These are phyloP conservation scores for Gnomoniopsis smithogilvyi DNA, from an alignment of 2,329 filamentous ascomycete species.

Conservation along the genomic window DNA sequence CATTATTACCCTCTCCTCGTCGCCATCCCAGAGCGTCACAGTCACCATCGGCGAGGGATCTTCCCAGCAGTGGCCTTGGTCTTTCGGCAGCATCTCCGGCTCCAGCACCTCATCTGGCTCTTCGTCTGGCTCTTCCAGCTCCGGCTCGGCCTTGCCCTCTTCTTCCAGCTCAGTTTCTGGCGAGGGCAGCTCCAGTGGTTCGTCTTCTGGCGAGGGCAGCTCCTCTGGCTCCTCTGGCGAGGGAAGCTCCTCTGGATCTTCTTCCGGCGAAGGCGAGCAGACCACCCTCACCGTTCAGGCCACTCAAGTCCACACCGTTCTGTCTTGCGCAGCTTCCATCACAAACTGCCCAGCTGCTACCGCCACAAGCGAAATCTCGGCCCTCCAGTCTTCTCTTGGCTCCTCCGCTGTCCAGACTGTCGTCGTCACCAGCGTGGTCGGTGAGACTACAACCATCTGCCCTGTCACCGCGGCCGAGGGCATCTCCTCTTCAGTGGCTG, in stretches of 20 bases:
- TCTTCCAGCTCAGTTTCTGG: not conserved
- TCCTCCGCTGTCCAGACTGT: slow-evolving; percentile 22
- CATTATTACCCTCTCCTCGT: slow-evolving; percentile 25
- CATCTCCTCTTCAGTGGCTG: slow-evolving; percentile 7
- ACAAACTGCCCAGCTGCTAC: slow-evolving; percentile 27
- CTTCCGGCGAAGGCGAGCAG: slow-evolving; percentile 6
- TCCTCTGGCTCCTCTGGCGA: not conserved
- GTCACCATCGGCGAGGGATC: slow-evolving; percentile 15
- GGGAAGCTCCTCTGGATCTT: not conserved
- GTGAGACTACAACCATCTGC: slow-evolving; percentile 24
- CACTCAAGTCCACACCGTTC: slow-evolving; percentile 24
- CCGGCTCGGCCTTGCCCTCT: not conserved
- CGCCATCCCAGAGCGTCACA: slow-evolving; percentile 19
- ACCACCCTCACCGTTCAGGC: slow-evolving; percentile 14
- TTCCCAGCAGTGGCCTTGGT: slow-evolving; percentile 11
- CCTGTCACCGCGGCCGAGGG: slow-evolving; percentile 19
- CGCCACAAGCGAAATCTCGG: slow-evolving; percentile 5
- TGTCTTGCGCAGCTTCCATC: slow-evolving; percentile 26
- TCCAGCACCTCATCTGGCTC: not conserved
- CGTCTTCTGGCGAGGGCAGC: not conserved
- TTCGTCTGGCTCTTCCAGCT: not conserved
- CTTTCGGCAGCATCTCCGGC: not conserved
- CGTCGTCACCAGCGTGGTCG: slow-evolving; percentile 23
- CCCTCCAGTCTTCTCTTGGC: slow-evolving; percentile 13
- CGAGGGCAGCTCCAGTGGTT: not conserved